Base-by-base conservation (phyloP, 2,329 filamentous ascomycete species). In the Apiospora saccharicola region DNA sequence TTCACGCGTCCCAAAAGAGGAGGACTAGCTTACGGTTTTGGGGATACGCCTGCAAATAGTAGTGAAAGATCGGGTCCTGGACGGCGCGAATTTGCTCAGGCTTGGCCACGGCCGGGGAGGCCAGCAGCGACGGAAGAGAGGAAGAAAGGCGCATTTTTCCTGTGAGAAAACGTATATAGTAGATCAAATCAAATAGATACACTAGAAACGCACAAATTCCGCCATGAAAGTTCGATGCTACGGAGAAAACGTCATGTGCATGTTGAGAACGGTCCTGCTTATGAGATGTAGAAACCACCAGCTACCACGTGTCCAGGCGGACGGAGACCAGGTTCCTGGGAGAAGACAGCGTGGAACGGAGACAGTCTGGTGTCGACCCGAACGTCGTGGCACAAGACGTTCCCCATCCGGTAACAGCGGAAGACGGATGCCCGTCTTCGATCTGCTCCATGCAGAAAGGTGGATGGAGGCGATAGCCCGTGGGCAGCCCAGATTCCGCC, bases 71-170 rank as follows among this genome's bases (percentile, higher is more conserved):
- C 2, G 87, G 87, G 8, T 82, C 81, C 71, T 81, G 79, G 12
- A 88, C 86, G 49, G 84, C 84, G 46, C 86, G 86, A 73, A 88
- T 87, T 76, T 86, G 84, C 77, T 86, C 84, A 16, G 85, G 80
- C 70, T 86, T 86, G 57, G 82, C 82, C 34, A 22, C 57, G 34
- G 57, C 57, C 8, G 78, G 72, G n/a, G 77, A 77, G 19, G 73
- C 34, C 12, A 72, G 51, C 26, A 69, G 46, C n/a, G 57, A 41
- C 10, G 57, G 57, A 8, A 64, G 34, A 19, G 57, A 24, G 16
- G 34, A 64, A 41, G 3, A 14, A 6, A 24, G 41, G 34, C 19
- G 57, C 57, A 64, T 64, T 22, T 3, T 64, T 22, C 22, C 30
- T 22, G 16, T 19, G 6, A 4, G 19, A n/a, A 4, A n/a, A 64